A percentile compares a stretch with the other conserved stretches of the same genome.
Evolutionary conservation across 2,329 filamentous ascomycete species (phyloP).

Genomic region (Penicillium occitanis): DNA sequence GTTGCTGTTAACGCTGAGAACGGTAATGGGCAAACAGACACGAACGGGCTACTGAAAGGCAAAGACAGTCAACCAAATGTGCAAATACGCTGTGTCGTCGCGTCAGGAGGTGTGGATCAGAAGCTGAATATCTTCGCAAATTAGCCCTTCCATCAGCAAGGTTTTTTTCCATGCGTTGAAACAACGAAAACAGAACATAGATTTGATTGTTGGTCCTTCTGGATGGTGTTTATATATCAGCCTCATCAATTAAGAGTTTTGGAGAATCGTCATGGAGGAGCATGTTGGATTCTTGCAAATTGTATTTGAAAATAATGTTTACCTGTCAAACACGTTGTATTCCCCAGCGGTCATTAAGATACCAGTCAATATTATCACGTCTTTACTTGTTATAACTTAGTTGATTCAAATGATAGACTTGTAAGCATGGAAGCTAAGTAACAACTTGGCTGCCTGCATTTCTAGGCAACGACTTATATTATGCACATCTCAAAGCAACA

Average conservation of each 20-base stretch:
- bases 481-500: neutral
- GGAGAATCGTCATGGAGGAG: neutral
- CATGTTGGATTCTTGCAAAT: constrained; percentile 8
- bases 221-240: constrained; percentile 6
- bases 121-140: constrained; percentile 74
- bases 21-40: constrained; percentile 33
- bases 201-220: neutral
- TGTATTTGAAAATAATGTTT: constrained; percentile 15
- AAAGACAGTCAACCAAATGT: constrained; percentile 28
- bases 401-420: neutral
- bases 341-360: constrained; percentile 14
- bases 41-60: constrained; percentile 54
- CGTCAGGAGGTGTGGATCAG: constrained; percentile 80
- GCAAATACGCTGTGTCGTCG: constrained; percentile 75
- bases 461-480: neutral
- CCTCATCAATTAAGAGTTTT: neutral
- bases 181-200: neutral
- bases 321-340: constrained; percentile 8
- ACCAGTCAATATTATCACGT: constrained; percentile 5
- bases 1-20: constrained; percentile 22
- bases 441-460: neutral
- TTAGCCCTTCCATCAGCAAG: neutral
- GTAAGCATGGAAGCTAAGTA: neutral
- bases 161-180: neutral
- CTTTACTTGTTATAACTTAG: neutral